Base-by-base conservation (phyloP, 2,329 filamentous ascomycete genomes). In the Falciphora oryzae region DNA sequence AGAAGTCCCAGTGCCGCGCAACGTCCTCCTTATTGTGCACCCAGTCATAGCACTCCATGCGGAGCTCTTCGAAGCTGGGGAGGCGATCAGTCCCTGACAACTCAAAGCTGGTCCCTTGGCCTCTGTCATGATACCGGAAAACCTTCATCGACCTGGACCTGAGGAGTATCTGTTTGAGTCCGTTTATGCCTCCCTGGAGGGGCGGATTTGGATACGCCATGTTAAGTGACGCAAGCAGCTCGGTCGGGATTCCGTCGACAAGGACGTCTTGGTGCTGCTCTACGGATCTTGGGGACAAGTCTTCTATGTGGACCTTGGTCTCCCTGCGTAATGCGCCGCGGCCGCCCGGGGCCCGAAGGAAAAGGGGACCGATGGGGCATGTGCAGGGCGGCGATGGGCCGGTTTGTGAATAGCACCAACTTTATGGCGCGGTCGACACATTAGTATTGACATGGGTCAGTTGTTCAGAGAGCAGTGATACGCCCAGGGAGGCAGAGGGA, bases 41-140 rank as follows among this genome's bases (percentile, higher is more conserved):
- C 81, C 81, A 83, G 71, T 83, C 78, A 67, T 84, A 83, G 1
- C 78, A 81, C 61, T 75, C 76, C 53, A 84, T 70, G 1, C 69
- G 71, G 4, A 83, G 71, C 10, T 79, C 75, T 27, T 68, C 69
- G 6, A 83, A 69, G 0, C 80, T 70, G 1, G 81, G 81, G 29
- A 83, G 70, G 14, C 77, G 73, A 64, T 83, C 80, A 25, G 69
- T 71, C 0, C 66, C 66, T 0, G 63, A 56, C 38, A 83, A 82
- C 2, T 66, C 66, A 67, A 83, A 82, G 59, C 72, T 76, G 18
- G 77, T 80, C 4, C 80, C 80, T 64, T 80, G 78, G 1, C 79
- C 79, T 14, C 77, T 70, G 63, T 81, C 80, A 35, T 76, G 71
- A 67, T 81, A 81, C 63, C 77, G 73, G n/a, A 83, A 73, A 0